These are phyloP conservation scores for Saxophila tyrrhenica DNA, from an alignment of 495 filamentous ascomycete genomes.

Conservation along the genomic window DNA sequence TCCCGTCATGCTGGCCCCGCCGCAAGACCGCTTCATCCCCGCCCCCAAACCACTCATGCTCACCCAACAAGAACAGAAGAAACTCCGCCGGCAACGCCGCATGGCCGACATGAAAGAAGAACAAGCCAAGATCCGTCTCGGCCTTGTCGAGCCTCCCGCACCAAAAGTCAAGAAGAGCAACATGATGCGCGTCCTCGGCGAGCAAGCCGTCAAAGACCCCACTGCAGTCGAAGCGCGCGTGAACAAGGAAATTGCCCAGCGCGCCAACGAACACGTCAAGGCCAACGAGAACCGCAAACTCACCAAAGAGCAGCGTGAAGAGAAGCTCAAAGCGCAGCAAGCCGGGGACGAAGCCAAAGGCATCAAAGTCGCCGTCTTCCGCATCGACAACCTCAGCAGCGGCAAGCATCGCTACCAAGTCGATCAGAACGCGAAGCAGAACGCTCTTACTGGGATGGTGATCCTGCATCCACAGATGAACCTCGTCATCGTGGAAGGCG, in stretches of 20 bases:
- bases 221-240: conserved; percentile 94
- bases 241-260: conserved; percentile 78
- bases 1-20: conserved; percentile 81
- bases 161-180: conserved; percentile 95
- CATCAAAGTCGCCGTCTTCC: conserved; percentile 73
- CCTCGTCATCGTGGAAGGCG: conserved; percentile 85
- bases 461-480: conserved; percentile 81
- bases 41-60: conserved; percentile 83
- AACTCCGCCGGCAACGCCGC: conserved; percentile 78
- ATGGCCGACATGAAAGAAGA: conserved; percentile 90
- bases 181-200: conserved; percentile 93
- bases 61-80: conserved; percentile 81
- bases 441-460: conserved; percentile 72
- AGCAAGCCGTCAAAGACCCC: conserved; percentile 94
- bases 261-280: conserved; percentile 59
- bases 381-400: conserved; percentile 75
- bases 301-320: conserved; percentile 77
- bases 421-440: conserved; percentile 78
- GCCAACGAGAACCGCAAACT: conserved; percentile 81
- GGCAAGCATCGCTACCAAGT: conserved; percentile 90
- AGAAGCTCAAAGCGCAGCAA: conserved; percentile 75
- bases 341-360: conserved; percentile 81
- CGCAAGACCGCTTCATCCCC: conserved; percentile 72
- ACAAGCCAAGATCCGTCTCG: conserved; percentile 88
- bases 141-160: conserved; percentile 75